These are phyloP conservation scores for Salix caprea DNA, from an alignment of 345 rosid species.

Conservation along the genomic window DNA sequence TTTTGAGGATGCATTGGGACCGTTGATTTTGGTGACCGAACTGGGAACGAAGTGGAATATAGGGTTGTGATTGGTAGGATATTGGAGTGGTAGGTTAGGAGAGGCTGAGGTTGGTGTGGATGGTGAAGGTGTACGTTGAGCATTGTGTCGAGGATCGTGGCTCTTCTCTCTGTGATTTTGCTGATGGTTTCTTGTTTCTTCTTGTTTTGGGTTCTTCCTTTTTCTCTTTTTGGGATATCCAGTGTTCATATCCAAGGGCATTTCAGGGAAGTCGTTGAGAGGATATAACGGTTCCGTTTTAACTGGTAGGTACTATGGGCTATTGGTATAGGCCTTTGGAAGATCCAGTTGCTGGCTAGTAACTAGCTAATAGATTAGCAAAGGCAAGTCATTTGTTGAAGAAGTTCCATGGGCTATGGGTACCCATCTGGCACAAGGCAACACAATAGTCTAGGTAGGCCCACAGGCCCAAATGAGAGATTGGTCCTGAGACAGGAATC, in stretches of 20 bases:
- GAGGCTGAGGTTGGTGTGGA: slow-evolving; percentile 19
- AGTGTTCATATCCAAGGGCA: not conserved
- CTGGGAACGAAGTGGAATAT: slow-evolving; percentile 18
- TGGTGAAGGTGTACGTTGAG: slow-evolving; percentile 23
- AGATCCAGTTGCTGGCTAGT: too few relatives aligned
- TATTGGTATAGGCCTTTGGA: too few relatives aligned
- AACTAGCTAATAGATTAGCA: too few relatives aligned
- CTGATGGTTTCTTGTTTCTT: not conserved
- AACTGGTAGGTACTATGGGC: too few relatives aligned
- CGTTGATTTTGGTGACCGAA: slow-evolving; percentile 27
- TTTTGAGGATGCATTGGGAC: slow-evolving; percentile 22
- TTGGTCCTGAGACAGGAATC: too few relatives aligned
- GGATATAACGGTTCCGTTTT: too few relatives aligned
- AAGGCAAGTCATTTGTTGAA: too few relatives aligned
- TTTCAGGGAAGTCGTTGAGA: not conserved
- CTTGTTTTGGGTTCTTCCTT: not conserved
- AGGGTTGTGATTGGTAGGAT: slow-evolving; percentile 22
- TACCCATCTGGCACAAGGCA: too few relatives aligned
- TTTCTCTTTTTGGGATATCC: not conserved
- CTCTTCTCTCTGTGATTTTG: not conserved
- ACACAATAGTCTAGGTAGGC: too few relatives aligned
- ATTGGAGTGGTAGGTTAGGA: slow-evolving; percentile 11
- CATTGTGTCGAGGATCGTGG: slow-evolving; percentile 30
- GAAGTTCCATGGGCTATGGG: too few relatives aligned
- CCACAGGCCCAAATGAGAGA: too few relatives aligned